Percentiles rank a stretch among this genome's conserved stretches.
phyloP scores from a whole-genome alignment of 441 rosid genomes.

The Syzygium syzygioides region DNA sequence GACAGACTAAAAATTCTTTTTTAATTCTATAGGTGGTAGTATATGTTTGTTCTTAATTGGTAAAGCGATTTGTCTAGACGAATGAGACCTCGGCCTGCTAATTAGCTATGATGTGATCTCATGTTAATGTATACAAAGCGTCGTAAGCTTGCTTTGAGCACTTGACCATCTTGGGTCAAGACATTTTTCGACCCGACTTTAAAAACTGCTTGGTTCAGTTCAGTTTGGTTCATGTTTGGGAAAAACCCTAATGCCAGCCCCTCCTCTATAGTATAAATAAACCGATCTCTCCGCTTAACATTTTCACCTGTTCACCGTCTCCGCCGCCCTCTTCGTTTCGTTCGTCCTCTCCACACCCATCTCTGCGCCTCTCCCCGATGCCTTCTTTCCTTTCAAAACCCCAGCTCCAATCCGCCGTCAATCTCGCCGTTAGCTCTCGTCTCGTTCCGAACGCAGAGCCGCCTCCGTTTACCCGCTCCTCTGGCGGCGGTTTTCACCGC shows the following conservation, averaged over 20 bases:
- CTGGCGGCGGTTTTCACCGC: not conserved
- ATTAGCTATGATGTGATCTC: no score
- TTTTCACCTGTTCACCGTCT: not conserved
- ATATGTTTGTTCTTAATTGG: no score
- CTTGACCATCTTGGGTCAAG: no score
- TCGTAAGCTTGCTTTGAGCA: no score
- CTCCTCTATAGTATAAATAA: not conserved
- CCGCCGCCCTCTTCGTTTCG: not conserved
- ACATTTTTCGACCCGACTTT: no score
- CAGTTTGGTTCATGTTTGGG: no score
- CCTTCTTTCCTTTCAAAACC: not conserved
- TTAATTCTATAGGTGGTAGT: no score
- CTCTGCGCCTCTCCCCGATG: not conserved
- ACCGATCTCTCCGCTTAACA: not conserved
- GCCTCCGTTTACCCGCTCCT: conserved; percentile 48
- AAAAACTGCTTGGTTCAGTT: no score
- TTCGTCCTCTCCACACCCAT: not conserved
- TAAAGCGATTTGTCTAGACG: no score
- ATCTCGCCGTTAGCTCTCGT: not conserved
- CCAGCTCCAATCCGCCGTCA: not conserved
- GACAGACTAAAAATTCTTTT: no score
- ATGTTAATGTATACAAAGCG: no score
- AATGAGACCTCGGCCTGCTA: no score
- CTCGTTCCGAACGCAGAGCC: not conserved
- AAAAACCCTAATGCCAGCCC: not conserved